Base-by-base conservation (phyloP, 1,284 basidiomycete genomes). In the Ganoderma multipileum region DNA sequence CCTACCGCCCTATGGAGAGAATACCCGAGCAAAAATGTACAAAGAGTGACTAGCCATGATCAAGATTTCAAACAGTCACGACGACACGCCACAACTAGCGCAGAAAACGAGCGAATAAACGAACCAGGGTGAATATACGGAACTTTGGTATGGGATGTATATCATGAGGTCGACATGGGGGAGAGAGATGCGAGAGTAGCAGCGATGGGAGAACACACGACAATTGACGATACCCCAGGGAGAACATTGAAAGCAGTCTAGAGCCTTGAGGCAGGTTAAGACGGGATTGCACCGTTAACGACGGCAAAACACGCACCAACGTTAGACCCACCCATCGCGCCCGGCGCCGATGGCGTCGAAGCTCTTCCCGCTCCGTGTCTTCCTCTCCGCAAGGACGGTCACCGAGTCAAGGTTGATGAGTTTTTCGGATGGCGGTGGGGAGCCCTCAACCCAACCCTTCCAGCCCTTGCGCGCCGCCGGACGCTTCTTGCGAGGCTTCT, bases 371-470 rank as follows among this genome's bases (percentile, higher is more conserved):
- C 92, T 94, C 68, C 92, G 83, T 20, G 90, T 91, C 73, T 90
- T 86, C 69, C 92, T 81, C 80, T 93, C 91, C 69, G 85, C 80
- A 23, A 88, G 81, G 33, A 87, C 78, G 26, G 85, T 82, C 62
- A 91, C 89, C 67, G 85, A 83, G 76, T 94, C 88, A 74, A 93
- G 86, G 73, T 94, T 94, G 80, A 93, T 95, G 67, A 93, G 81
- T 77, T 91, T 94, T 75, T 89, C 89, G 28, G 90, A 93, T 9
- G 93, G 92, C 60, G 87, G 90, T 9, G 92, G 91, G 14, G 91
- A 92, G 71, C 91, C 91, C 81, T 93, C 92, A 23, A 93, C 90
- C 92, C 92, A 94, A 63, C 92, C 92, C 81, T 93, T 95, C 89
- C 94, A 96, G 50, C 92, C 93, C 77, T 92, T 92, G 77, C 85